Conservation (phyloP, 1,284 basidiomycete species). For the Puccinia horiana region DNA sequence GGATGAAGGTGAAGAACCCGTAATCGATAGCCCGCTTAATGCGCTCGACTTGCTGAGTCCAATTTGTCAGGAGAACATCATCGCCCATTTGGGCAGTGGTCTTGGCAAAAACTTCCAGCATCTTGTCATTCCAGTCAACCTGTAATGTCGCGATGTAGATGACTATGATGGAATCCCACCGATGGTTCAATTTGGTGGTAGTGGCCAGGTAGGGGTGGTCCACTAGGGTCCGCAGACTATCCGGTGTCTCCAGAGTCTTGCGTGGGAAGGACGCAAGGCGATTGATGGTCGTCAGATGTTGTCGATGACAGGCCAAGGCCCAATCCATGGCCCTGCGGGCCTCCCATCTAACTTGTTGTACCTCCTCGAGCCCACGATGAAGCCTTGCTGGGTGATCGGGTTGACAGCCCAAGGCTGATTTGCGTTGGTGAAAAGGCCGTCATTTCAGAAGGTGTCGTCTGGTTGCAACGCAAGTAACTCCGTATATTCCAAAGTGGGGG, state of each 20-base stretch:
- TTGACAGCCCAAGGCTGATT: conserved; percentile 6
- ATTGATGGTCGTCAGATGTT: neutral
- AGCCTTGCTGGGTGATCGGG: too few relatives aligned
- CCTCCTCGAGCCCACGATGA: neutral
- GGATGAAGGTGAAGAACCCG: too few relatives aligned
- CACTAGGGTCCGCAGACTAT: neutral
- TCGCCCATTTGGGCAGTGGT: neutral
- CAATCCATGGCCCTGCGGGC: too few relatives aligned
- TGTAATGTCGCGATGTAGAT: neutral
- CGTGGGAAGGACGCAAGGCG: neutral
- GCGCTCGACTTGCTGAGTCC: too few relatives aligned
- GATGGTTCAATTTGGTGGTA: too few relatives aligned
- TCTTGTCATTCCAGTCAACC: neutral
- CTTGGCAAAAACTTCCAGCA: neutral
- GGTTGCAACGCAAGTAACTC: neutral
- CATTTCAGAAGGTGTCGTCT: conserved; percentile 16
- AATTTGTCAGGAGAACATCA: too few relatives aligned
- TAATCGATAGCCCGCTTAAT: too few relatives aligned
- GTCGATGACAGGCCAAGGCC: neutral
- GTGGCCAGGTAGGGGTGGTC: neutral
- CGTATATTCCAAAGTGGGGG: neutral
- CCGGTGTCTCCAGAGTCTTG: neutral
- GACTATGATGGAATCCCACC: neutral
- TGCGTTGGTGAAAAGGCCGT: conserved; percentile 18
- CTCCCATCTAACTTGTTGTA: neutral